These are phyloP conservation scores for Fusarium concolor DNA, from an alignment of 2,329 filamentous ascomycete genomes.

Conservation along the genomic window DNA sequence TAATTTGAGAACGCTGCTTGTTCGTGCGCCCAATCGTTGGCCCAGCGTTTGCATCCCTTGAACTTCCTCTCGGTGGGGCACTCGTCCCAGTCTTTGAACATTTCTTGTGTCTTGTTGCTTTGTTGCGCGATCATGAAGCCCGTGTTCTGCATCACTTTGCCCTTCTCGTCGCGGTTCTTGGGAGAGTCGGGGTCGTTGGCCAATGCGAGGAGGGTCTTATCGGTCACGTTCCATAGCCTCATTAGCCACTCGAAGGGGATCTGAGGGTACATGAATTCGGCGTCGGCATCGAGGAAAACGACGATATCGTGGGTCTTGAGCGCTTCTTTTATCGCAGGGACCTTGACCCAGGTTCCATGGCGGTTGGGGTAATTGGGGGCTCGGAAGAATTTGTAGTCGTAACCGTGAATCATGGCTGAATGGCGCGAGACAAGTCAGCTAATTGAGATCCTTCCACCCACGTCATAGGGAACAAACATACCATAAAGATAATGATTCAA, in stretches of 20 bases:
- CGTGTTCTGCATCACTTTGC: slow-evolving; percentile 37
- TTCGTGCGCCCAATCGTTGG: slow-evolving; percentile 45
- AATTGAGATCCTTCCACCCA: too few species aligned
- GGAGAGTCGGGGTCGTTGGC: slow-evolving; percentile 56
- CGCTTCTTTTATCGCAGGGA: slow-evolving; percentile 53
- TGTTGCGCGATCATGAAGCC: slow-evolving; percentile 41
- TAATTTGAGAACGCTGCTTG: slow-evolving; percentile 45
- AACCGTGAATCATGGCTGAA: slow-evolving; percentile 57
- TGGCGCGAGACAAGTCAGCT: too few species aligned
- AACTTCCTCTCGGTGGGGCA: slow-evolving; percentile 12
- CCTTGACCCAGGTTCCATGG: slow-evolving; percentile 60
- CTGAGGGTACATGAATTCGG: slow-evolving; percentile 55
- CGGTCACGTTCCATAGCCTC: slow-evolving; percentile 58
- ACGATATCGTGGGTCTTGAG: slow-evolving; percentile 56
- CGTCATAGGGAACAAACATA: background rate
- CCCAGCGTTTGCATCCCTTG: slow-evolving; percentile 38
- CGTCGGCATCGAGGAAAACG: slow-evolving; percentile 59
- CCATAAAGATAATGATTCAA: slow-evolving; percentile 43
- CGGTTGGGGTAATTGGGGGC: slow-evolving; percentile 55
- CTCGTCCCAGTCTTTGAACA: slow-evolving; percentile 27
- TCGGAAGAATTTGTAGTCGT: slow-evolving; percentile 61
- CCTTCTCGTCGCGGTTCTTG: slow-evolving; percentile 52
- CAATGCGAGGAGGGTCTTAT: slow-evolving; percentile 57
- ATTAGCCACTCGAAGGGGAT: slow-evolving; percentile 61
- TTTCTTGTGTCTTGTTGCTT: slow-evolving; percentile 37